Evolutionary conservation across 176 grass and related monocot species (phyloP).

Genomic region (Aegilops bicornis): DNA sequence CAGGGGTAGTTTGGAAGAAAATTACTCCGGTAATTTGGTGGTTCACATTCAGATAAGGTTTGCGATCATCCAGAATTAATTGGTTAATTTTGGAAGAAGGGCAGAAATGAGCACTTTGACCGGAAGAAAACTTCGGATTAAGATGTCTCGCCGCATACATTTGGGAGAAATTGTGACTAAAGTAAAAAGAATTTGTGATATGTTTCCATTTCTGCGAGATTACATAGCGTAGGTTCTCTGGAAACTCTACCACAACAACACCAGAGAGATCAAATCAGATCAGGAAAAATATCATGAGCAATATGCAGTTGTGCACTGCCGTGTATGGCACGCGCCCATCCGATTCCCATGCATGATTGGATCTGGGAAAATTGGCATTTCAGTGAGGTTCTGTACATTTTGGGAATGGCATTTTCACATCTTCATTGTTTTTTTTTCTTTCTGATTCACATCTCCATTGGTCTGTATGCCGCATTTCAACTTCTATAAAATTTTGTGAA

Average conservation of each 20-base stretch:
- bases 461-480: no score
- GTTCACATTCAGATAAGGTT: neutral
- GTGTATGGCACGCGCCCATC: neutral
- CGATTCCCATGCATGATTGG: neutral
- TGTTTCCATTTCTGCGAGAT: neutral
- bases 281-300: neutral
- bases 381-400: neutral
- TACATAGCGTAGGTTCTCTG: neutral
- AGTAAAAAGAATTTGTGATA: neutral
- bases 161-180: neutral
- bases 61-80: neutral
- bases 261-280: neutral
- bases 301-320: neutral
- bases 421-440: no score
- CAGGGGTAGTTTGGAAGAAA: neutral
- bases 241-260: neutral
- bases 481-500: no score
- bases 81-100: neutral
- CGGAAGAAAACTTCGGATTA: neutral
- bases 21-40: neutral
- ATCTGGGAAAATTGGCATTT: neutral
- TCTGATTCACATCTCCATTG: no score
- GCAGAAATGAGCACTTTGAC: neutral
- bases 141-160: neutral
- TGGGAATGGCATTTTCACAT: neutral